Evolutionary conservation across 768 basidiomycete genomes (phyloP).

Genomic region (Pleurotus salmoneostramineus): DNA sequence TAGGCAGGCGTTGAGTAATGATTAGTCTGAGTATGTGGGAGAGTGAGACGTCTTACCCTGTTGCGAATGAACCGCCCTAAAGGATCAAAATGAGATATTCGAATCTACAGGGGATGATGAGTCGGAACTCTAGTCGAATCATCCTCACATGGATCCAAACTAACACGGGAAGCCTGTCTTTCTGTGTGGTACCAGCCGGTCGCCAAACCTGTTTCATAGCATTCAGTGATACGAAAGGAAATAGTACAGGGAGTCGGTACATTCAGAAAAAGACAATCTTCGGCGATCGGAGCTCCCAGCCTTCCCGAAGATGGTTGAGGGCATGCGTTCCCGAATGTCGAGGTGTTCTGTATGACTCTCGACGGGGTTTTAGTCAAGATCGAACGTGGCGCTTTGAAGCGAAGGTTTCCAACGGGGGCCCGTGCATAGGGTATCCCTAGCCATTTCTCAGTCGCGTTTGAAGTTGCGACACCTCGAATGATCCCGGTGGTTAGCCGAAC

Average conservation of each 20-base stretch:
- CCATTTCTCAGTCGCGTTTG: conserved; percentile 50
- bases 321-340: conserved; percentile 51
- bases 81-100: background rate
- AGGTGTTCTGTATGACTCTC: conserved; percentile 33
- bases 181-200: conserved; percentile 9
- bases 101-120: too few species aligned
- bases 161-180: conserved; percentile 12
- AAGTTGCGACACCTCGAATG: conserved; percentile 39
- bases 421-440: conserved; percentile 59
- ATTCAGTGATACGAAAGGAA: background rate
- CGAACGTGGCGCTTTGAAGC: conserved; percentile 53
- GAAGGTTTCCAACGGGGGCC: conserved; percentile 49
- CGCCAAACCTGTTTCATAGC: conserved; percentile 13
- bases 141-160: conserved; percentile 9
- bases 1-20: background rate
- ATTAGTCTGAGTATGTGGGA: background rate
- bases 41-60: background rate
- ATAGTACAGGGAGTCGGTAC: conserved; percentile 17
- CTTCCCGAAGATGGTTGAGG: conserved; percentile 35
- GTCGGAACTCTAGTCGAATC: too few species aligned
- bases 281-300: conserved; percentile 40
- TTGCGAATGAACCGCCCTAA: background rate
- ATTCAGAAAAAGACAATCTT: conserved; percentile 56
- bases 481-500: conserved; percentile 37
- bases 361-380: conserved; percentile 29